Base-by-base conservation (phyloP, 75 land plant species). In the Ceratopteris richardii region DNA sequence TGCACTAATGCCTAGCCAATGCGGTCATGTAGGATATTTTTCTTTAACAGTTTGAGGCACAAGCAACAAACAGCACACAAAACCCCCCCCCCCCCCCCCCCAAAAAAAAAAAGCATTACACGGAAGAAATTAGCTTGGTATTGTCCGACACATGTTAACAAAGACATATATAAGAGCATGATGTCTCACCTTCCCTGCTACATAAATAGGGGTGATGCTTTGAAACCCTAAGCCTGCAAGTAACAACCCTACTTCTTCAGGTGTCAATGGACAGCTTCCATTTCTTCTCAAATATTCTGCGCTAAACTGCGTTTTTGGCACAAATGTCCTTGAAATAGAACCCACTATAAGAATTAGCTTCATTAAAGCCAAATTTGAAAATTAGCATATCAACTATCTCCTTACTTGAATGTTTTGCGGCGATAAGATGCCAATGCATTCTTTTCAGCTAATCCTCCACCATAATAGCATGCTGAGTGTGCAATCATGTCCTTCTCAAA, bases 191-290 rank as follows among this genome's bases (percentile, higher is more conserved):
- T 70, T 70, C 46, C 67, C 56, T n/a, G 73, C 73, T 23, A 70
- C 57, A 43, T 70, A 70, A 20, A 64, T 56, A 33, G 69, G 73
- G 4, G 68, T 64, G 18, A 22, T 28, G 39, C 48, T 44, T 13
- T 17, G 26, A 31, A 70, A 70, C 6, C 73, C 73, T 5, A 70
- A 37, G 26, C 64, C 73, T 18, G 73, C 41, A 19, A 70, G 67
- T 44, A 70, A 33, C 17, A 70, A 42, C 12, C 67, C 73, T 28
- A 64, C 47, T 52, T 70, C 73, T 21, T 70, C 73, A 25, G 73
- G 73, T 29, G 68, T 70, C 24, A 70, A 58, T 30, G 73, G 73
- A 51, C 73, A 70, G 67, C 73, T 70, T 36, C 73, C 73, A 64
- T 70, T 70, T 50, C 7, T 56, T 23, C 73, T 44, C 31, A 70